Base-by-base conservation (phyloP, 305 asterid species). In the Solanum aculeatissimum region DNA sequence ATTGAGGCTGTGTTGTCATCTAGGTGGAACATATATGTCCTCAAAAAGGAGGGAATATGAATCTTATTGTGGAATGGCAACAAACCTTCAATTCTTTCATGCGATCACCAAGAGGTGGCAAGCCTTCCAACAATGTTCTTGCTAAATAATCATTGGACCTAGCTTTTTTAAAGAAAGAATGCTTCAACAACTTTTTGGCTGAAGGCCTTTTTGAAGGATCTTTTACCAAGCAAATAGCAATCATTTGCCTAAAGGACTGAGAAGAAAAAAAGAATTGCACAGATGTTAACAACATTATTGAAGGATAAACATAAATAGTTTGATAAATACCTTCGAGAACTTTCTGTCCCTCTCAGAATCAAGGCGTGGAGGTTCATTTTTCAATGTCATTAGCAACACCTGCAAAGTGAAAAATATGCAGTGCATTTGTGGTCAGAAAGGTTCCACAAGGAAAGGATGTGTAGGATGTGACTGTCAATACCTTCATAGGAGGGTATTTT, bases 201-300 rank as follows among this genome's bases (percentile, higher is more conserved):
- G 92, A 81, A 32, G 92, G 92, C 53, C 92, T 89, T 78, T 87
- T 90, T 58, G 89, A 85, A 79, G 88, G 91, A 85, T 90, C 92
- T 87, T 90, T 90, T 72, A 90, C 92, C 90, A 90, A 84, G 87
- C 90, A 90, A 87, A 86, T 88, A 43, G 91, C 91, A 85, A 87
- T 89, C 92, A 90, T 88, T 84, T 90, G 81, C 86, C 79, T 87
- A 42, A 87, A 87, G 47, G 89, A 87, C 89, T 87, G 80, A 42
- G 63, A 77, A 85, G 66, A 43, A 58, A 23, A 62, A 40, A 29
- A 47, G 25, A 54, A 32, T 55, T 54, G 65, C 43, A 16, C 43
- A 19, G 77, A 85, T 58, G 69, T 40, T 82, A 70, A 58, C 6
- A 23, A 53, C 43, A 49, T 49, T 38, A 27, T 18, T 78, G 83